Conservation (phyloP, 2,329 filamentous ascomycete genomes). For the Amesomyces nigricolor region DNA sequence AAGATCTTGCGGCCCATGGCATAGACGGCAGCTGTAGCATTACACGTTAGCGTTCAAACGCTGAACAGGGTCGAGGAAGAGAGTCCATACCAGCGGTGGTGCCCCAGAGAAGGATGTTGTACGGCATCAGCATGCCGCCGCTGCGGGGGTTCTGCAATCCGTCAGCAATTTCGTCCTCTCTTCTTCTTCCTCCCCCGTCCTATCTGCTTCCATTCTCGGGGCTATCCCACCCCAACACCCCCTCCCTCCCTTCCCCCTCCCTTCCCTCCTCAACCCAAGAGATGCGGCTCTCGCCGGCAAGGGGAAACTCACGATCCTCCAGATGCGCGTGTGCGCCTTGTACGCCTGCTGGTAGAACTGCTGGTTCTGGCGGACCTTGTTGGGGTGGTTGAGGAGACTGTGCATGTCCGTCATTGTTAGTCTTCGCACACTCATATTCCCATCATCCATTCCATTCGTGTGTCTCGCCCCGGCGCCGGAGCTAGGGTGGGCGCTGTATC, state of each 20-base stretch:
- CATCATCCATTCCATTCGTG: too few relatives aligned
- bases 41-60: background rate
- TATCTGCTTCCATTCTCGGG: background rate
- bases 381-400: constrained; percentile 64
- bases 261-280: background rate
- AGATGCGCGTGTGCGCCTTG: constrained; percentile 62
- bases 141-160: constrained; percentile 55
- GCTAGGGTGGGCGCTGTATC: background rate
- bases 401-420: background rate
- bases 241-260: background rate
- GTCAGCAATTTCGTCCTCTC: constrained; percentile 21
- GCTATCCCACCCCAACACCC: background rate
- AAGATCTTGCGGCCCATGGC: constrained; percentile 67
- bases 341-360: constrained; percentile 69
- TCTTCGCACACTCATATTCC: too few relatives aligned
- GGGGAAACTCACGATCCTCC: constrained; percentile 77
- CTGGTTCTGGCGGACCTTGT: constrained; percentile 72
- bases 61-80: background rate
- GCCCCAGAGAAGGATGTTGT: constrained; percentile 60
- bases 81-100: constrained; percentile 53
- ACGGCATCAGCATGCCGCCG: constrained; percentile 61
- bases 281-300: too few relatives aligned
- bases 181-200: background rate
- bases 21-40: constrained; percentile 52
- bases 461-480: background rate